These are phyloP conservation scores for Crithidia acanthocephali DNA, from an alignment of 208 protist genomes.

Conservation along the genomic window DNA sequence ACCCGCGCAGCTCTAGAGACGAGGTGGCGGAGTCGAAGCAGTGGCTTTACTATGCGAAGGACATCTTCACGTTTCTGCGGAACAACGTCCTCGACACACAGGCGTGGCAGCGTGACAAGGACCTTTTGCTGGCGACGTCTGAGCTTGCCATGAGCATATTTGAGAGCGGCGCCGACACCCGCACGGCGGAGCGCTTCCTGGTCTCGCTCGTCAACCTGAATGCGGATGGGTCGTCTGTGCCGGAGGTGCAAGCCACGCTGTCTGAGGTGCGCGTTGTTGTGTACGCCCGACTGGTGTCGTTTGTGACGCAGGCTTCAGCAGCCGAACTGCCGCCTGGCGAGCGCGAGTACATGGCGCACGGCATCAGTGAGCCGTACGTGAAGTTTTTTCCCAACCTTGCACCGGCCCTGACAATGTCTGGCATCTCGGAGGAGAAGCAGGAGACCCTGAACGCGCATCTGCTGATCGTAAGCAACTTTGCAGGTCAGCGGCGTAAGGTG, in stretches of 20 bases:
- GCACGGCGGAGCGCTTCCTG: constrained; percentile 43
- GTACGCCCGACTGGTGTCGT: constrained; percentile 52
- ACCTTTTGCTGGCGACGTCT: constrained; percentile 34
- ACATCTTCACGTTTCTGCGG: constrained; percentile 62
- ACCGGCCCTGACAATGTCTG: constrained; percentile 32
- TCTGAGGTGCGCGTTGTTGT: constrained; percentile 37
- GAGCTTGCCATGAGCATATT: constrained; percentile 51
- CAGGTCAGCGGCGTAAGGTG: constrained; percentile 52
- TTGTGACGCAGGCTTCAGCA: constrained; percentile 33
- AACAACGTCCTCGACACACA: constrained; percentile 48
- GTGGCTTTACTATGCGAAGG: constrained; percentile 70
- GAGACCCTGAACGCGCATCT: constrained; percentile 70
- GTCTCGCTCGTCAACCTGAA: constrained; percentile 39
- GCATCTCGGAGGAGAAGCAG: constrained; percentile 34
- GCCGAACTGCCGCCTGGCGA: constrained; percentile 36
- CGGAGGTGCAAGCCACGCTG: constrained; percentile 29
- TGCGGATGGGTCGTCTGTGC: constrained; percentile 11
- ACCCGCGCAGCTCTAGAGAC: constrained; percentile 21
- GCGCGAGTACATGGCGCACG: constrained; percentile 38
- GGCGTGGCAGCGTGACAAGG: constrained; percentile 35
- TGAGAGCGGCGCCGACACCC: constrained; percentile 44
- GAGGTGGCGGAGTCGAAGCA: constrained; percentile 68
- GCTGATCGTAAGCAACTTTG: constrained; percentile 35
- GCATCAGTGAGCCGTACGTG: constrained; percentile 53
- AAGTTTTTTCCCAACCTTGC: constrained; percentile 48